Percentiles rank a stretch among this genome's conserved stretches.
These are phyloP conservation scores for Trifolium dubium DNA, from an alignment of 306 rosid genomes.

Conservation along the genomic window DNA sequence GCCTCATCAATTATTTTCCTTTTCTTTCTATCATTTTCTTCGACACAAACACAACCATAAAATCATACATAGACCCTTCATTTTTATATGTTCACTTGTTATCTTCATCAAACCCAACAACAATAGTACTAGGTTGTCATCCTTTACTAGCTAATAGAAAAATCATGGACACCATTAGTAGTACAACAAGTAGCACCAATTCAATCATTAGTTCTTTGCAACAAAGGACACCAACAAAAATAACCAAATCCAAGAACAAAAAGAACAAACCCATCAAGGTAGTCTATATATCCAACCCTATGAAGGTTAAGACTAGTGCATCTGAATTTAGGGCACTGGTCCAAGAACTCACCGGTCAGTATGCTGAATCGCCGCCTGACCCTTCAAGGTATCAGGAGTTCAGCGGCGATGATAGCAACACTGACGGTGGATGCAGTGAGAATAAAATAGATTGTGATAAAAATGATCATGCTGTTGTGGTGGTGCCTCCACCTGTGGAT, in stretches of 20 bases:
- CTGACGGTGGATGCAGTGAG: not conserved
- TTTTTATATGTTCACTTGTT: not conserved
- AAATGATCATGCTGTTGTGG: not conserved
- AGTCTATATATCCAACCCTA: constrained; percentile 80
- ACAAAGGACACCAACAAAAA: constrained; percentile 44
- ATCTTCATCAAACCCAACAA: not conserved
- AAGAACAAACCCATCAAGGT: constrained; percentile 55
- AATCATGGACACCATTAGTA: constrained; percentile 43
- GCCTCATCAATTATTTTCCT: not conserved
- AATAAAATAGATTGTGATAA: not conserved
- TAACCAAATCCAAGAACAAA: constrained; percentile 40
- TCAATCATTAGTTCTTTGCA: constrained; percentile 34
- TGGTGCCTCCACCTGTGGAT: constrained; percentile 40
- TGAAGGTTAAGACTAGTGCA: constrained; percentile 67
- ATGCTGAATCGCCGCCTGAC: constrained; percentile 69
- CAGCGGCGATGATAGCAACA: not conserved
- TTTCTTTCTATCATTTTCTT: not conserved
- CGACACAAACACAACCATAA: not conserved
- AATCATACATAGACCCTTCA: not conserved
- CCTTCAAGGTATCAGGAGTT: constrained; percentile 41
- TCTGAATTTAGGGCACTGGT: constrained; percentile 66
- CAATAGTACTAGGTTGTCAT: not conserved
- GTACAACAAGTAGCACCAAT: constrained; percentile 21
- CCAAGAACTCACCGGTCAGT: constrained; percentile 78
- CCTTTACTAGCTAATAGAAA: not conserved